Conservation (phyloP, 2,329 filamentous ascomycete genomes). For the Fusarium tjaetaba region DNA sequence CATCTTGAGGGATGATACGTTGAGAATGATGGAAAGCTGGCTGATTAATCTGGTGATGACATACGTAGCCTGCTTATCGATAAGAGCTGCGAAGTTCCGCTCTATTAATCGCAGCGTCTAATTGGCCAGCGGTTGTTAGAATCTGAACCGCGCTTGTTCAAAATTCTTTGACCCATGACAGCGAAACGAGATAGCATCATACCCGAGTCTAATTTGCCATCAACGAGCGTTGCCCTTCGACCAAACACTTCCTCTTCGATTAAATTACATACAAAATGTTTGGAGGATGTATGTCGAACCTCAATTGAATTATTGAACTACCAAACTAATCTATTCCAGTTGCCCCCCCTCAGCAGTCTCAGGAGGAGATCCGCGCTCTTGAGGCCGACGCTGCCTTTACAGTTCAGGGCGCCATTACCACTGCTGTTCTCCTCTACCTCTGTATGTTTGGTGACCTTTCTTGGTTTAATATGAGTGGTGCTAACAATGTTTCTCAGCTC, state of each 20-base stretch:
- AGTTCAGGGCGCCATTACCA: slow-evolving; percentile 72
- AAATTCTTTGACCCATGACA: slow-evolving; percentile 37
- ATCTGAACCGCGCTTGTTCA: slow-evolving; percentile 23
- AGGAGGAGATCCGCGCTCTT: slow-evolving; percentile 75
- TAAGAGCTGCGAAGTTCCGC: slow-evolving; percentile 49
- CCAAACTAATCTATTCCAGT: slow-evolving; percentile 54
- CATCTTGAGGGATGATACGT: neutral
- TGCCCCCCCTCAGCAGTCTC: slow-evolving; percentile 74
- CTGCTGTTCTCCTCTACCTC: slow-evolving; percentile 76
- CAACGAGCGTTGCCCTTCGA: slow-evolving; percentile 11
- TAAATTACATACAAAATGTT: slow-evolving; percentile 61
- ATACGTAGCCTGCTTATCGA: slow-evolving; percentile 30
- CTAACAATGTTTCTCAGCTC: slow-evolving; percentile 53
- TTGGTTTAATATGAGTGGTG: neutral
- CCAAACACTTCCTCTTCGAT: neutral
- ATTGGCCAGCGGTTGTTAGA: slow-evolving; percentile 28
- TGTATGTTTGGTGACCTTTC: slow-evolving; percentile 63
- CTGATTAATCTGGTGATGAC: slow-evolving; percentile 1
- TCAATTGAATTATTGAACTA: neutral
- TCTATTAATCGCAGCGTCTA: neutral
- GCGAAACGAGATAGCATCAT: slow-evolving; percentile 42
- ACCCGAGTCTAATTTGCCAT: slow-evolving; percentile 17
- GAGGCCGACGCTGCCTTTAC: slow-evolving; percentile 75
- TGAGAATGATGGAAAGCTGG: neutral
- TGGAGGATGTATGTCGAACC: slow-evolving; percentile 65